phyloP scores from a whole-genome alignment of 176 grass and related monocot species.

The Bothriochloa decipiens region DNA sequence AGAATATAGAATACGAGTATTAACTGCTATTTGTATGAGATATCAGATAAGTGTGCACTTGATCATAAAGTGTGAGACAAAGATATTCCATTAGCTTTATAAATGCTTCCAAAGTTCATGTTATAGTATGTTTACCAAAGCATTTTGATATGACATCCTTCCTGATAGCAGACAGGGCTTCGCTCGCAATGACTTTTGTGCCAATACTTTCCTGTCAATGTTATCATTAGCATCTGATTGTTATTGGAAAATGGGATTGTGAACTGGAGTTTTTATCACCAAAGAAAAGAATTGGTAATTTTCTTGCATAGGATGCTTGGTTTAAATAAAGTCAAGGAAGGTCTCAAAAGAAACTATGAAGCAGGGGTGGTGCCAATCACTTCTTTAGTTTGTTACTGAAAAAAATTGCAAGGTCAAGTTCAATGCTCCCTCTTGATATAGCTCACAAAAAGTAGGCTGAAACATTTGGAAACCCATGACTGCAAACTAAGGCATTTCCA shows the following conservation, averaged over 20 bases:
- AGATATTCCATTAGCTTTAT: slow-evolving; percentile 20
- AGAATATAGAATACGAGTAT: slow-evolving; percentile 6
- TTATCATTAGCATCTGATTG: slow-evolving; percentile 45
- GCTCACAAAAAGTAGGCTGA: slow-evolving; percentile 1
- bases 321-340: slow-evolving; percentile 21
- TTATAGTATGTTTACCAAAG: slow-evolving; percentile 69
- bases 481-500: slow-evolving; percentile 1
- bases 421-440: slow-evolving; percentile 18
- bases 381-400: slow-evolving; percentile 26
- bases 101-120: slow-evolving; percentile 38
- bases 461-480: slow-evolving; percentile 4
- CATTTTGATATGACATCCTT: slow-evolving; percentile 99
- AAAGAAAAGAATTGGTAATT: slow-evolving; percentile 20
- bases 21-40: neutral
- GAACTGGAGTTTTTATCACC: slow-evolving; percentile 12
- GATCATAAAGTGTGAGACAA: slow-evolving; percentile 17
- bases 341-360: neutral
- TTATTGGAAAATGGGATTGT: slow-evolving; percentile 23
- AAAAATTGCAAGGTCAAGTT: neutral
- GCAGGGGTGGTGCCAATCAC: neutral
- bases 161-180: slow-evolving; percentile 90
- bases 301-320: neutral
- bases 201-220: slow-evolving; percentile 87
- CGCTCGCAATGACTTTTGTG: slow-evolving; percentile 90
- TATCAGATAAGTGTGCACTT: neutral